These are phyloP conservation scores for Ophiostoma piceae DNA, from an alignment of 2,329 filamentous ascomycete species.

Conservation along the genomic window DNA sequence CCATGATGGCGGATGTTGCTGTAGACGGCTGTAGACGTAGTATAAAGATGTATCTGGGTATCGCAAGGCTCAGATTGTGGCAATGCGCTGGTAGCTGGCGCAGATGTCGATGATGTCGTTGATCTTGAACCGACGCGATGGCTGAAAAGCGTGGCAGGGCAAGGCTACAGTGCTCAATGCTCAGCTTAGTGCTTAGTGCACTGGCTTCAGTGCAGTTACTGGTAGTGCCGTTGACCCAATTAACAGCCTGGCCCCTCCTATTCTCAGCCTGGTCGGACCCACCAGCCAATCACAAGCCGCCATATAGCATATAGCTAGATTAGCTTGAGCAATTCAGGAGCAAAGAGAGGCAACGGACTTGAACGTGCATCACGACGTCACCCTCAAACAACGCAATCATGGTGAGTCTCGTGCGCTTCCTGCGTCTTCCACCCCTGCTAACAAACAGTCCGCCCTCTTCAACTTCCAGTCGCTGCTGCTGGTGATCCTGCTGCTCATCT, in stretches of 20 bases:
- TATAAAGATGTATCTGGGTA: not conserved
- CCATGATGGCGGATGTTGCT: constrained; percentile 48
- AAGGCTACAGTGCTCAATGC: not conserved
- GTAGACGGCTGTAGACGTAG: not conserved
- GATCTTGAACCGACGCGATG: not conserved
- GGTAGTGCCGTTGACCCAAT: not conserved
- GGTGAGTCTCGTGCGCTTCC: no score
- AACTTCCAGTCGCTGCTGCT: constrained; percentile 97
- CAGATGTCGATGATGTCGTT: not conserved
- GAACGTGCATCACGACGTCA: not conserved
- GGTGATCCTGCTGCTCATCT: constrained; percentile 90
- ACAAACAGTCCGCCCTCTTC: constrained; percentile 82
- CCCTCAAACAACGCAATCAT: not conserved
- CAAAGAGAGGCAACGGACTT: not conserved
- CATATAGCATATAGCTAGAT: not conserved
- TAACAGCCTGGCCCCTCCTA: constrained; percentile 6
- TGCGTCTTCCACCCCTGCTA: no score
- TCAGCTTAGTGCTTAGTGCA: not conserved
- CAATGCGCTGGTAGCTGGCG: not conserved
- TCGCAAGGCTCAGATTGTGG: not conserved
- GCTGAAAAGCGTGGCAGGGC: not conserved
- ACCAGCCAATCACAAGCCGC: constrained; percentile 15
- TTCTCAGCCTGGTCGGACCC: not conserved
- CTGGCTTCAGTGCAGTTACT: not conserved
- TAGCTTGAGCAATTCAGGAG: not conserved